phyloP scores from a whole-genome alignment of 306 rosid species.

The Vachellia collinsii region DNA sequence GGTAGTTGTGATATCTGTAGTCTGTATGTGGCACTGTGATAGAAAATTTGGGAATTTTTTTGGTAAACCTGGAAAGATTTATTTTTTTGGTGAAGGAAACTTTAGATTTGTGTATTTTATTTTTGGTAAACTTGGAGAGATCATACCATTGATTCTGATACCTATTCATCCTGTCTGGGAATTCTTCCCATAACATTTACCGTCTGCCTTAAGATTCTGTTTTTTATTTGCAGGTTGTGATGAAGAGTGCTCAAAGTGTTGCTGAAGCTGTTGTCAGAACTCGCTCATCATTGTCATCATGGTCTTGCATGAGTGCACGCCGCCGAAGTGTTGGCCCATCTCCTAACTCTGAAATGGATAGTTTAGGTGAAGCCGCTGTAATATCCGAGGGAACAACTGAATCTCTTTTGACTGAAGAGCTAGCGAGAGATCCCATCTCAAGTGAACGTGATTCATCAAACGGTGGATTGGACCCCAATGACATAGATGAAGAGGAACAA shows the following conservation, averaged over 20 bases:
- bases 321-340: constrained; percentile 66
- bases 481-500: constrained; percentile 78
- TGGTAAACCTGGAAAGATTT: not conserved
- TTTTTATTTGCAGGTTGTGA: constrained; percentile 66
- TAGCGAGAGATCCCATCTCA: constrained; percentile 33
- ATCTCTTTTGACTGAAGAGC: constrained; percentile 42
- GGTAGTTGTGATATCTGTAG: constrained; percentile 49
- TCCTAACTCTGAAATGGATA: constrained; percentile 47
- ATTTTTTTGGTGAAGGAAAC: too few relatives aligned
- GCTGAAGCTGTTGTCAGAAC: constrained; percentile 94
- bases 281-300: constrained; percentile 82
- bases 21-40: constrained; percentile 15
- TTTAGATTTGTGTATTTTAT: too few relatives aligned
- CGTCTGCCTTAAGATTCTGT: constrained; percentile 30
- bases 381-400: constrained; percentile 49
- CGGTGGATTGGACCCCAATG: constrained; percentile 66
- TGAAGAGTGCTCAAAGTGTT: constrained; percentile 93
- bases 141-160: constrained; percentile 21
- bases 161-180: constrained; percentile 5
- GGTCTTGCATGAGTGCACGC: constrained; percentile 98
- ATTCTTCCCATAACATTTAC: constrained; percentile 14
- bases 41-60: not conserved
- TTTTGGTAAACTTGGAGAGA: not conserved
- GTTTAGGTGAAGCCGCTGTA: constrained; percentile 49
- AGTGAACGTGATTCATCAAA: constrained; percentile 49